phyloP scores from a whole-genome alignment of 108 stramenopile species.

The Phaeodactylum tricornutum region DNA sequence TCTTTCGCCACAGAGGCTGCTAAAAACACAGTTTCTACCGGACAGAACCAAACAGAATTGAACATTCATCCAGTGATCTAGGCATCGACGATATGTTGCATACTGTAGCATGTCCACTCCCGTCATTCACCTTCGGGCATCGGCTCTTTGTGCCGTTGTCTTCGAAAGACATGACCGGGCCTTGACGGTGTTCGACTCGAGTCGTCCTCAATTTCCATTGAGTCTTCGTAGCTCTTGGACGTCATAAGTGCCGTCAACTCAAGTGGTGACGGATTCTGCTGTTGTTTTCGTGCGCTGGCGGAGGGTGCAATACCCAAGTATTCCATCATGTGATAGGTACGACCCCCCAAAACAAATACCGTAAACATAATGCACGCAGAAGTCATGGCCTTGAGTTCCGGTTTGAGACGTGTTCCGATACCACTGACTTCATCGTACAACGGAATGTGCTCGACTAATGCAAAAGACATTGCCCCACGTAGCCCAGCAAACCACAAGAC shows the following conservation, averaged over 20 bases:
- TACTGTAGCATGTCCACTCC: too few relatives aligned
- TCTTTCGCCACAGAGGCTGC: too few relatives aligned
- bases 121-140: too few relatives aligned
- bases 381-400: constrained; percentile 83
- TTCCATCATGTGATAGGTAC: constrained; percentile 71
- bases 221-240: neutral
- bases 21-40: too few relatives aligned
- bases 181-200: too few relatives aligned
- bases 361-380: constrained; percentile 83
- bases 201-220: constrained; percentile 27
- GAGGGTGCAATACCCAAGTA: constrained; percentile 43
- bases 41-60: too few relatives aligned
- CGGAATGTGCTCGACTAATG: constrained; percentile 83
- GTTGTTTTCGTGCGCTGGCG: neutral
- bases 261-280: neutral
- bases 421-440: constrained; percentile 67
- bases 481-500: constrained; percentile 81
- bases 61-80: too few relatives aligned
- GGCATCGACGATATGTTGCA: too few relatives aligned
- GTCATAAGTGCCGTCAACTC: too few relatives aligned
- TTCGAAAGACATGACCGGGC: too few relatives aligned
- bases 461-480: constrained; percentile 85
- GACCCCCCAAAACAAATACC: constrained; percentile 74
- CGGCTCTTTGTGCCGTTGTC: too few relatives aligned
- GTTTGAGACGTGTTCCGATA: constrained; percentile 70